phyloP scores from a whole-genome alignment of 2,329 filamentous ascomycete genomes.

The Epichloe brachyelytri region DNA sequence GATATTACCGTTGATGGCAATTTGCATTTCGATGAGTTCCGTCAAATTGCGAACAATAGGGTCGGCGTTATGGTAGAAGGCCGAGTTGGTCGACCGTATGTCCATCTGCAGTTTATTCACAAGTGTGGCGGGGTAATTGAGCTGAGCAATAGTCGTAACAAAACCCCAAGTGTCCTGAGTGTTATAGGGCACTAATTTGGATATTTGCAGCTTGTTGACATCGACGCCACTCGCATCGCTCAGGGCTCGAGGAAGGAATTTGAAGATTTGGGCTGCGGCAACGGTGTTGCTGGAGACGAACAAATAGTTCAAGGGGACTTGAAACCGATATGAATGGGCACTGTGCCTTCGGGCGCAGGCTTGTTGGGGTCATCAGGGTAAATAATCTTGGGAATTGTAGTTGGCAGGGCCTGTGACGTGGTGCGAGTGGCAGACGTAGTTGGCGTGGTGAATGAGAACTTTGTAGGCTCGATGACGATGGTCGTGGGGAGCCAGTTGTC shows the following conservation, averaged over 20 bases:
- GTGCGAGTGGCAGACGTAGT: constrained; percentile 25
- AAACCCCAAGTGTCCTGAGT: constrained; percentile 57
- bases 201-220: constrained; percentile 47
- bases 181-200: constrained; percentile 63
- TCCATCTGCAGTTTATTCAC: constrained; percentile 56
- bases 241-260: constrained; percentile 60
- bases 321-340: constrained; percentile 77
- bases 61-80: constrained; percentile 59
- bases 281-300: constrained; percentile 63
- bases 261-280: constrained; percentile 76
- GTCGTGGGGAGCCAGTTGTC: constrained; percentile 44
- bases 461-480: constrained; percentile 41
- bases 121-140: constrained; percentile 60
- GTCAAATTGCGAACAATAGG: constrained; percentile 60
- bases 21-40: constrained; percentile 46
- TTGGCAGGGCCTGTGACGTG: constrained; percentile 43
- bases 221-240: constrained; percentile 48
- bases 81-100: constrained; percentile 57
- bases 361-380: constrained; percentile 48
- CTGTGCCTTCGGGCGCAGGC: constrained; percentile 47
- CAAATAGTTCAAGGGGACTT: constrained; percentile 64
- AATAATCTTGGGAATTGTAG: constrained; percentile 61
- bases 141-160: constrained; percentile 59
- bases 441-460: constrained; percentile 20
- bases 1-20: constrained; percentile 29